These are phyloP conservation scores for Morella rubra DNA, from an alignment of 306 rosid species.

Conservation along the genomic window DNA sequence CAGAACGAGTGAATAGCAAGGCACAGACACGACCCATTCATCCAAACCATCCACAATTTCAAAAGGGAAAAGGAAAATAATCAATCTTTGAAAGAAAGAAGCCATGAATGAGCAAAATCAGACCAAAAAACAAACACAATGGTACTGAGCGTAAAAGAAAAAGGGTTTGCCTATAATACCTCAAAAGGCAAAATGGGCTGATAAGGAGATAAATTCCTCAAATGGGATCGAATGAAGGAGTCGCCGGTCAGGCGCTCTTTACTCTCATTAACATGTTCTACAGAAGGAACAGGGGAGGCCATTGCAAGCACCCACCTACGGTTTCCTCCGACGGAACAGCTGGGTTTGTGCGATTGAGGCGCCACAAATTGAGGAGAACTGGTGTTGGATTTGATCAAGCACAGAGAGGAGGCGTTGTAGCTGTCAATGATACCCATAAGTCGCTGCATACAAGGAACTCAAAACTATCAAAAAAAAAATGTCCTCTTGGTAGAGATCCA, in stretches of 20 bases:
- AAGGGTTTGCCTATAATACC: conserved; percentile 37
- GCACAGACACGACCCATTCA: not conserved
- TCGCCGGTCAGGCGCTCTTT: conserved; percentile 56
- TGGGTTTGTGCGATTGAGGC: conserved; percentile 28
- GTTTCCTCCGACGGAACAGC: conserved; percentile 36
- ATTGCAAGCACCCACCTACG: conserved; percentile 46
- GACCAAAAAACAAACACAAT: not conserved
- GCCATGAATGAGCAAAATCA: not conserved
- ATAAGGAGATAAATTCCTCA: conserved; percentile 77
- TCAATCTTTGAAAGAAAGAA: not conserved
- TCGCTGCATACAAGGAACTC: conserved; percentile 16
- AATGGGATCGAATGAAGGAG: conserved; percentile 81
- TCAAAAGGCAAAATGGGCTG: conserved; percentile 96
- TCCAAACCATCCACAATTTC: not conserved
- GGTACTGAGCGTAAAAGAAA: not conserved
- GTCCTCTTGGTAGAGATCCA: not conserved
- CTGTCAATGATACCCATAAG: conserved; percentile 63
- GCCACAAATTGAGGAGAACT: conserved; percentile 26
- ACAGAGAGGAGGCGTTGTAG: conserved; percentile 33
- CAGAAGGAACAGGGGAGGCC: conserved; percentile 55
- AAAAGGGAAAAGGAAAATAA: not conserved
- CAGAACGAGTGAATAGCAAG: not conserved
- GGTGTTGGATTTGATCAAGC: conserved; percentile 22
- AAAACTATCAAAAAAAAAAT: not conserved
- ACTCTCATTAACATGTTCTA: conserved; percentile 42